Evolutionary conservation across 257 asterid genomes (phyloP), one percentile per base, ranked within the genome.

Genomic region (Plantago ovata): DNA sequence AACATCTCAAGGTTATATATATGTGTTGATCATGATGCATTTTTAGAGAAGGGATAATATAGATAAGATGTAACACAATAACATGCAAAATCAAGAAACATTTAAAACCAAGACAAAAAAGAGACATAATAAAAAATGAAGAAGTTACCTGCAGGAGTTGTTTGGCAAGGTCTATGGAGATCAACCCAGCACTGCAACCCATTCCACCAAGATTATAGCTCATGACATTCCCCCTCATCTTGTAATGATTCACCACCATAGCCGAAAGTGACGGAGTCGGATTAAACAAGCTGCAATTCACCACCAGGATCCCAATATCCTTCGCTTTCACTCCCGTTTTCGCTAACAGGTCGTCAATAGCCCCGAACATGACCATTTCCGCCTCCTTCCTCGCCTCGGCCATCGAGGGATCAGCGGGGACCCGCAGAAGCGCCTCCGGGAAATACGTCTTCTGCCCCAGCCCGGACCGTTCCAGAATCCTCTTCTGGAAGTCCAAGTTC

Each of bases 81-180:
- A 9, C n/a, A 42, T 42, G 48, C 5, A 42, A 8, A 43, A 42
- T 8, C 0, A 12, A 3, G 3, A 13, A 42, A 3, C 15, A 7
- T 12, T 42, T 42, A 2, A 1, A 42, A 42, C 48, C 4, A 15
- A 43, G 13, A 14, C 9, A 0, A 43, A 43, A 43, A 12, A 0
- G 6, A 43, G 6, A 0, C 0, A 44, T 11, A 44, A 44, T n/a
- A n/a, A 3, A 2, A 28, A 28, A 28, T 28, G 33, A 28, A 28
- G 33, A 28, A 28, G 6, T 28, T 28, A 46, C 53, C 53, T 47
- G 53, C 7, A 47, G 21, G 2, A 47, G 28, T 47, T 47, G 53
- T 47, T 47, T 47, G 53, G 53, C 53, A 47, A 47, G 53, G 53
- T 47, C 53, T 16, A 47, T 47, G 3, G 53, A 47, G 53, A 47